These are phyloP conservation scores for Neurospora tetraspora DNA, from an alignment of 495 filamentous ascomycete species.

Conservation along the genomic window DNA sequence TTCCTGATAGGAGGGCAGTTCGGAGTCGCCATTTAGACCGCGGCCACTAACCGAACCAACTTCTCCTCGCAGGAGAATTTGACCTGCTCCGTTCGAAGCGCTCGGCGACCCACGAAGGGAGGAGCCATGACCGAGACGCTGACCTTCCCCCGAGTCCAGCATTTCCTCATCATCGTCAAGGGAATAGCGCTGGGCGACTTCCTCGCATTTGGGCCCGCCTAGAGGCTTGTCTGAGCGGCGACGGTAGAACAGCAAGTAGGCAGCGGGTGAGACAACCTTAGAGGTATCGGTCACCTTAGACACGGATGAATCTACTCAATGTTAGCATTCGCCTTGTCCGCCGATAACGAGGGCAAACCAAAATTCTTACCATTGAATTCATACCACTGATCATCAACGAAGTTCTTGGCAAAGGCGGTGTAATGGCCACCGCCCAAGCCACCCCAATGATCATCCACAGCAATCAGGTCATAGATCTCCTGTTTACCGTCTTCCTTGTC, in stretches of 20 bases:
- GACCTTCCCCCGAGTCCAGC: constrained; percentile 67
- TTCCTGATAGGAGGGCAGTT: constrained; percentile 14
- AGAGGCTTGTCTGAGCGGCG: constrained; percentile 66
- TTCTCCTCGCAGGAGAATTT: constrained; percentile 56
- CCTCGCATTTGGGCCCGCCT: constrained; percentile 62
- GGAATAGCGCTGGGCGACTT: constrained; percentile 49
- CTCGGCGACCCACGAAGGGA: constrained; percentile 80
- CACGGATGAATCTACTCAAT: constrained; percentile 55
- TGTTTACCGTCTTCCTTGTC: constrained; percentile 66
- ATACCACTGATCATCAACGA: constrained; percentile 78
- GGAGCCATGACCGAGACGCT: constrained; percentile 71
- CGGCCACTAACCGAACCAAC: constrained; percentile 40
- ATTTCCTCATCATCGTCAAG: constrained; percentile 35
- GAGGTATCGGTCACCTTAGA: constrained; percentile 40
- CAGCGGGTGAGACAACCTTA: constrained; percentile 53
- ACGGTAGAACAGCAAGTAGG: constrained; percentile 94
- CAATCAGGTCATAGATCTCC: constrained; percentile 83
- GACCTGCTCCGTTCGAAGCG: constrained; percentile 66
- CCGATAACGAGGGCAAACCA: background rate
- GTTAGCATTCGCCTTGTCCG: constrained; percentile 7
- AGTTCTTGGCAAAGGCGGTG: constrained; percentile 88
- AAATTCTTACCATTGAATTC: constrained; percentile 79
- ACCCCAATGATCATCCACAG: constrained; percentile 90
- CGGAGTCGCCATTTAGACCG: constrained; percentile 1
- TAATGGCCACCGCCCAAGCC: constrained; percentile 91